Evolutionary conservation across 2,329 filamentous ascomycete genomes (phyloP), one percentile per base, ranked within the genome.

Genomic region (Ophiostoma populinum): DNA sequence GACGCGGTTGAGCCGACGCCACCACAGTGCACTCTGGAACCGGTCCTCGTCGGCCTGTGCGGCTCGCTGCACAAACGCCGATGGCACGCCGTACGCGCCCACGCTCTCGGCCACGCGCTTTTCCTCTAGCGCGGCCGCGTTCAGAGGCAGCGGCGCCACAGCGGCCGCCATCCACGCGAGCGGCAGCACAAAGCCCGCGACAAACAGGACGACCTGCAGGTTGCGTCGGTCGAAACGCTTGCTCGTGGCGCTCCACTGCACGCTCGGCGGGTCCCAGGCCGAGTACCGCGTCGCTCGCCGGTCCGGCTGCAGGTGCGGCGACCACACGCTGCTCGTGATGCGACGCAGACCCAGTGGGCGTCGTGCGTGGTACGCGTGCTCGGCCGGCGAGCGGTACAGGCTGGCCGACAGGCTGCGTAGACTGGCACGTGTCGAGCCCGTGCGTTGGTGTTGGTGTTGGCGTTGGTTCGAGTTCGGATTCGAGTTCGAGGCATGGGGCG

Each of bases 161-260:
- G 81, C 70, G 2, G 76, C 83, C 42, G 83, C 61, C 58, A 87
- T 80, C 82, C 82, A 92, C 37, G 76, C 63, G 41, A 83, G 65
- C 6, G 81, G 83, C 48, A 83, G 71, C 31, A 87, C 58, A 48
- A 92, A 92, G 17, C 83, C 83, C 31, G 77, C 27, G 37, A 75
- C 70, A 55, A 92, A 92, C 32, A 81, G 59, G 35, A 78, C 59
- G 20, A 87, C 66, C 53, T 92, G 83, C 31, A 73, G 57, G 48
- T 86, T 86, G 41, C 79, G 68, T 42, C 69, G 67, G 34, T 74
- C 75, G 42, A 78, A 63, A 4, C 70, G 49, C 12, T 40, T 37
- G 1, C 67, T 64, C 24, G 67, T 69, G 25, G 73, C 70, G 8
- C 67, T 67, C 55, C 75, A 79, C 40, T 73, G 70, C 16, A 79